Evolutionary conservation across 2,329 filamentous ascomycete species (phyloP), one percentile per base, ranked within the genome.

Genomic region (Trichocomaceae sp.): DNA sequence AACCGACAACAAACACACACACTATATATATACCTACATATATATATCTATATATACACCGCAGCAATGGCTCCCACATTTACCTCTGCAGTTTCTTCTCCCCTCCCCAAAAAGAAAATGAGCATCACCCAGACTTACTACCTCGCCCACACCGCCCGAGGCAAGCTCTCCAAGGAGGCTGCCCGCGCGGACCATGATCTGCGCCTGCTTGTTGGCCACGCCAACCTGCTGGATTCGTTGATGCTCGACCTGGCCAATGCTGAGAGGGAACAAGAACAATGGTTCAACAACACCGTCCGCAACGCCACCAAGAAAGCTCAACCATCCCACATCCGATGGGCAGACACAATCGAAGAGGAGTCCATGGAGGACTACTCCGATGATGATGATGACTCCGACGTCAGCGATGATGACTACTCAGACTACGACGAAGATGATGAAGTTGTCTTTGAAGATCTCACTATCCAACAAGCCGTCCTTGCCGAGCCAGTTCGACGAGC

Each of bases 41-140:
- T 9, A 26, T 4, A 22, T 42, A 29, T 29, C 23, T 26, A n/a
- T 50, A 50, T 49, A 55, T 44, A 55, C 4, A 49, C 39, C 15
- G 15, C 22, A 20, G 44, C 23, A 50, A 45, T 55, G 46, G 46
- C 52, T 46, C 39, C 35, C 29, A 35, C 47, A 5, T 26, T 17
- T 13, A 13, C 47, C 2, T 20, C 52, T 26, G 26, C 41, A 1
- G 29, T 39, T 29, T 45, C 47, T 49, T 17, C 45, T 5, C 31
- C 46, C 26, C 37, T 45, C 23, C 5, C 8, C 41, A 48, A 49
- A 5, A 88, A 90, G 75, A 91, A 87, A 77, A 97, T 97, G 93
- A 95, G 88, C 72, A 87, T 97, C 78, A 95, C 92, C 26, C 90
- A 96, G 77, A 97, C 92, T 59, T 99, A 97, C 86, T 96, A 90